Evolutionary conservation across 1,284 basidiomycete species (phyloP).

Genomic region (Leccinum olivaceoglutinosum): DNA sequence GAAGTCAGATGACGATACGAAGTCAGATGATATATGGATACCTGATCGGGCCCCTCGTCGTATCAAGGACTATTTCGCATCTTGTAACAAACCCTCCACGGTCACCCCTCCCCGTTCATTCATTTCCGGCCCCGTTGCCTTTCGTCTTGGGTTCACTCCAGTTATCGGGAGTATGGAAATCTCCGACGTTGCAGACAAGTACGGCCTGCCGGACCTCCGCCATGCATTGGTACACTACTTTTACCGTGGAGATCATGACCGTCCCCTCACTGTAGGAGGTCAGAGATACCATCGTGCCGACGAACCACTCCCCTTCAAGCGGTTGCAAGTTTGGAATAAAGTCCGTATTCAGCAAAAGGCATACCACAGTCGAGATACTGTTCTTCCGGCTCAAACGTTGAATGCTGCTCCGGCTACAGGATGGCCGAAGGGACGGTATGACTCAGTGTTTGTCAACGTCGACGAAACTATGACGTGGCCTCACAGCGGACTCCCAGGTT

Average conservation of each 20-base stretch:
- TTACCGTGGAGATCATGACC: background rate
- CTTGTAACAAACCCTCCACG: background rate
- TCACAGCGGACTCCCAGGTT: no score
- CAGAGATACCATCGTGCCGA: background rate
- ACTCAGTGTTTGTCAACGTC: background rate
- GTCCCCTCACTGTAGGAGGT: background rate
- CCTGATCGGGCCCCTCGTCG: background rate
- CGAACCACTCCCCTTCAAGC: background rate
- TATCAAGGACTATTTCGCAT: background rate
- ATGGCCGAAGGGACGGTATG: background rate
- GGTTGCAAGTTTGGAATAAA: background rate
- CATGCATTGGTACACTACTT: background rate
- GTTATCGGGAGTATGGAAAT: background rate
- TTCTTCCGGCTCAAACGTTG: background rate
- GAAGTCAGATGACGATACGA: background rate
- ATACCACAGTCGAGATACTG: background rate
- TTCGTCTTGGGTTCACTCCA: background rate
- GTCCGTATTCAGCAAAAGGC: background rate
- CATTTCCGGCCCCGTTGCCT: background rate
- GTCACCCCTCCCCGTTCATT: background rate
- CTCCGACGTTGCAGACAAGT: background rate
- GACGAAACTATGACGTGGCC: no score
- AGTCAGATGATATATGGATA: background rate
- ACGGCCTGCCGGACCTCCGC: background rate
- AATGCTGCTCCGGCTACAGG: background rate